Evolutionary conservation across 2,329 filamentous ascomycete genomes (phyloP).

Genomic region (Claviceps cyperi): DNA sequence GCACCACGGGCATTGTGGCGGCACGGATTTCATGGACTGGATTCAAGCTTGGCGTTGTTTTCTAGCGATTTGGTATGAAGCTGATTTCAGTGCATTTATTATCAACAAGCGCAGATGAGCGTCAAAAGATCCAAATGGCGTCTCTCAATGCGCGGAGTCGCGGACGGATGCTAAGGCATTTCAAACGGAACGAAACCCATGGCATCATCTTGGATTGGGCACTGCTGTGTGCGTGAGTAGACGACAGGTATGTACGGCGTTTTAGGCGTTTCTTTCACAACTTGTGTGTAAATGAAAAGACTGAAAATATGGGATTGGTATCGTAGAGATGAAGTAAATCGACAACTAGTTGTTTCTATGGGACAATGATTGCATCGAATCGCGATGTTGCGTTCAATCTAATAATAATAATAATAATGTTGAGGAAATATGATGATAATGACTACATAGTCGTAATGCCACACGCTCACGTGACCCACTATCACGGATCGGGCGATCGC

Average conservation of each 20-base stretch:
- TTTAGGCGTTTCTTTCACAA: background rate
- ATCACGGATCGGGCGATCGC: background rate
- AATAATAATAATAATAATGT: no score
- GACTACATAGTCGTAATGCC: no score
- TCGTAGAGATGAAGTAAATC: no score
- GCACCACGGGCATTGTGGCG: constrained; percentile 8
- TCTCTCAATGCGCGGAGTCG: background rate
- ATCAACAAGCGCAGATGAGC: no score
- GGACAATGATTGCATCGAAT: no score
- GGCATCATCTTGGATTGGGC: background rate
- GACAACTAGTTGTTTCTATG: no score
- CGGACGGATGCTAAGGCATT: background rate
- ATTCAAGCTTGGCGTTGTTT: constrained; percentile 6
- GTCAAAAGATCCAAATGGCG: background rate
- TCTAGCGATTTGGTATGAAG: constrained; percentile 1
- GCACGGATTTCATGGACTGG: constrained; percentile 7
- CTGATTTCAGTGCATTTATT: background rate
- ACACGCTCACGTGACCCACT: background rate
- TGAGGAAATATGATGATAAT: no score
- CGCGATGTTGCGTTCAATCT: background rate
- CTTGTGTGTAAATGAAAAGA: no score
- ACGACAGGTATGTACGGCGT: background rate
- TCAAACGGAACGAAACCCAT: background rate
- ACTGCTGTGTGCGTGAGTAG: background rate
- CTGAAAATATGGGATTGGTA: no score